These are phyloP conservation scores for Nematocida displodere DNA, from an alignment of 371 early-diverging fungal species.

Conservation along the genomic window DNA sequence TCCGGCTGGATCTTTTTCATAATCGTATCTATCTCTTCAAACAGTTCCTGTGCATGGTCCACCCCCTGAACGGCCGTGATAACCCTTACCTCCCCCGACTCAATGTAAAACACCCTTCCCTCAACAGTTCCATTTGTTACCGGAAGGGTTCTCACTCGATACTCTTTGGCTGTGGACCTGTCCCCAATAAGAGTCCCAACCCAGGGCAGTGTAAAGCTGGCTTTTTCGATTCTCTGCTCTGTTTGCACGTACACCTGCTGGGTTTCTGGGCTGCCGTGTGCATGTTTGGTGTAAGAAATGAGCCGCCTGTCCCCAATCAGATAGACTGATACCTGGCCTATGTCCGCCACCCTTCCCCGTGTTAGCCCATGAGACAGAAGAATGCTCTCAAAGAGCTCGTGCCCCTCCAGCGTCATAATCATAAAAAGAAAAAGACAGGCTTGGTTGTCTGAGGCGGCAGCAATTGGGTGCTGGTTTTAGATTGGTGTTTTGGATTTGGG, in stretches of 20 bases:
- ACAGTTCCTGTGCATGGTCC: slow-evolving; percentile 40
- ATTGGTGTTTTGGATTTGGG: too few relatives aligned
- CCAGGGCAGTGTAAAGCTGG: not conserved
- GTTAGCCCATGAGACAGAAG: not conserved
- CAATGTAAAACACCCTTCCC: not conserved
- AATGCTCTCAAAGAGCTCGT: slow-evolving; percentile 29
- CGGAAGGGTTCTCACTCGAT: not conserved
- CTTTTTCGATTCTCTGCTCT: not conserved
- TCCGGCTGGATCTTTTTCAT: not conserved
- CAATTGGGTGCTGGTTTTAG: too few relatives aligned
- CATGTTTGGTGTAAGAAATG: slow-evolving; percentile 24
- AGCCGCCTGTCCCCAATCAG: not conserved
- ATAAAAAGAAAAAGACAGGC: slow-evolving; percentile 4
- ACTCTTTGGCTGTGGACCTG: not conserved
- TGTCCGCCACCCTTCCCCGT: not conserved
- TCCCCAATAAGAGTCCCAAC: not conserved
- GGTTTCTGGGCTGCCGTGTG: not conserved
- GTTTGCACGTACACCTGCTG: not conserved
- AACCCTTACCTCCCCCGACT: slow-evolving; percentile 32
- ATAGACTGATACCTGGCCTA: slow-evolving; percentile 6
- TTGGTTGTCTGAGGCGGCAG: not conserved
- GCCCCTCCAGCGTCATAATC: slow-evolving; percentile 37
- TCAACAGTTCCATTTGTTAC: not conserved
- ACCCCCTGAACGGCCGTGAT: slow-evolving; percentile 26
- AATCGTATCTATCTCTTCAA: slow-evolving; percentile 15